Conservation (phyloP, 2,329 filamentous ascomycete genomes). For the Emergomyces pasteurianus region DNA sequence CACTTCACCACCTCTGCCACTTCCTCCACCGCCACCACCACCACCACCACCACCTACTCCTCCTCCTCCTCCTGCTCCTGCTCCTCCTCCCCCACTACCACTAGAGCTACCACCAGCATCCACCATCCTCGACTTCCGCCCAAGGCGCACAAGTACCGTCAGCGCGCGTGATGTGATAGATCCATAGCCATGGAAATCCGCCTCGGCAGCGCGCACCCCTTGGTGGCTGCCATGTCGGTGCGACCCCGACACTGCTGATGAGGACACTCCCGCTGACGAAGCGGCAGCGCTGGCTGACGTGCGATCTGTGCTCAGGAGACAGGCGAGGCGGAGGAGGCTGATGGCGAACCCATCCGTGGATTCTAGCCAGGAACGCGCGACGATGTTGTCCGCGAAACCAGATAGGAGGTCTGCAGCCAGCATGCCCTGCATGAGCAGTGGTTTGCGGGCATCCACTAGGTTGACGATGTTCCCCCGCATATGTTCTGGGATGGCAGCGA, state of each 20-base stretch:
- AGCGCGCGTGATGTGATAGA: slow-evolving; percentile 56
- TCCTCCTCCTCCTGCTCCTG: no score
- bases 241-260: slow-evolving; percentile 22
- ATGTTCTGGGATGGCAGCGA: slow-evolving; percentile 70
- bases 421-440: slow-evolving; percentile 83
- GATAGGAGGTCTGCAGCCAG: slow-evolving; percentile 81
- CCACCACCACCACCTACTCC: no score
- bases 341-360: slow-evolving; percentile 75
- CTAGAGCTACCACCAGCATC: slow-evolving; percentile 36
- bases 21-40: background rate
- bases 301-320: slow-evolving; percentile 55
- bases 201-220: slow-evolving; percentile 25
- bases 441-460: slow-evolving; percentile 71
- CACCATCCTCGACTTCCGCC: slow-evolving; percentile 51
- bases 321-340: slow-evolving; percentile 64
- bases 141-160: slow-evolving; percentile 54
- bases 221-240: slow-evolving; percentile 22
- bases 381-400: slow-evolving; percentile 57
- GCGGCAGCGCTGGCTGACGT: slow-evolving; percentile 23
- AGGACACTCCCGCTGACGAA: background rate
- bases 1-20: slow-evolving; percentile 30
- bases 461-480: slow-evolving; percentile 50
- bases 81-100: background rate
- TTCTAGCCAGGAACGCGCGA: slow-evolving; percentile 70
- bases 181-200: slow-evolving; percentile 30